These are phyloP conservation scores for Hypoxylon sp. DNA, from an alignment of 2,329 filamentous ascomycete genomes.

Conservation along the genomic window DNA sequence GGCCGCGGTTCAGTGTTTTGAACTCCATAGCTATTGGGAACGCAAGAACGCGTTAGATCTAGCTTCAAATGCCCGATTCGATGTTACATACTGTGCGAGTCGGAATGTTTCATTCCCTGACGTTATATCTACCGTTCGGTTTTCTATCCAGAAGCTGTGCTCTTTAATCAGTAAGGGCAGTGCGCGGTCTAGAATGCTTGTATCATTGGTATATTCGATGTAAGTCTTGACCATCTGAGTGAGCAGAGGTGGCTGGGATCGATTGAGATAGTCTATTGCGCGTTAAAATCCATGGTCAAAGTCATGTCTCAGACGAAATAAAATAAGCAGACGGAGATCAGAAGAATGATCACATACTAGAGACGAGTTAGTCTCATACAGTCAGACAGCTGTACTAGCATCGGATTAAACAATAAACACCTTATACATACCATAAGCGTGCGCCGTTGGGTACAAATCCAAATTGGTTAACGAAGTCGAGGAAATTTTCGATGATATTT, in stretches of 20 bases:
- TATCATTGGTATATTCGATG: slow-evolving; percentile 73
- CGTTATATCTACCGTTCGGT: slow-evolving; percentile 68
- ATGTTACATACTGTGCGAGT: slow-evolving; percentile 63
- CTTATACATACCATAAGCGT: slow-evolving; percentile 57
- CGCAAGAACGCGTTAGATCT: not conserved
- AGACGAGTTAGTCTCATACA: slow-evolving; percentile 13
- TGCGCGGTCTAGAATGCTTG: slow-evolving; percentile 68
- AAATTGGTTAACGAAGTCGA: slow-evolving; percentile 72
- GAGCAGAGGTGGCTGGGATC: slow-evolving; percentile 74
- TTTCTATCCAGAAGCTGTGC: slow-evolving; percentile 71
- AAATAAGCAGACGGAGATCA: not conserved
- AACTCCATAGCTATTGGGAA: slow-evolving; percentile 63
- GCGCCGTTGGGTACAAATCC: slow-evolving; percentile 77
- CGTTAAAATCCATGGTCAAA: slow-evolving; percentile 7
- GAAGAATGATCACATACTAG: slow-evolving; percentile 19
- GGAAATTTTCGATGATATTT: slow-evolving; percentile 77
- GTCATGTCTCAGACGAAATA: not conserved
- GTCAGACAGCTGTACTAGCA: not conserved
- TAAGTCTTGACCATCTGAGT: slow-evolving; percentile 75
- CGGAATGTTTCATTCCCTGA: slow-evolving; percentile 61
- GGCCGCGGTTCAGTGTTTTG: slow-evolving; percentile 74
- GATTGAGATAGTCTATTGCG: slow-evolving; percentile 68
- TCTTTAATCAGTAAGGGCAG: slow-evolving; percentile 72
- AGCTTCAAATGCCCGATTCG: not conserved
- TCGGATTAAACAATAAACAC: slow-evolving; percentile 2